Conservation (phyloP, 2,329 filamentous ascomycete genomes). For the Pochonia chlamydosporia region DNA sequence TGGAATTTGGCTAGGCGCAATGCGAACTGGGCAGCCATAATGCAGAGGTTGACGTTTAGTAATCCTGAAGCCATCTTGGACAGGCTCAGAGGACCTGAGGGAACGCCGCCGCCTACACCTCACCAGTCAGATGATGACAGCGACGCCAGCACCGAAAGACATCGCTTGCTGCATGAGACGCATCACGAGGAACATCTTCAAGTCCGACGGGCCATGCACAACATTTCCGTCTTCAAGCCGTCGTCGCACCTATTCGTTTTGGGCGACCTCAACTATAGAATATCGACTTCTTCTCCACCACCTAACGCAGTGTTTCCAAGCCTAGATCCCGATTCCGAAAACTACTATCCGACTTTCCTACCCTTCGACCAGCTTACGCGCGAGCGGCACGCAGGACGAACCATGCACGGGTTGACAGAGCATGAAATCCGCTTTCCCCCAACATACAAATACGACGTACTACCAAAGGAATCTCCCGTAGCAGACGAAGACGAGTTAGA, state of each 20-base stretch:
- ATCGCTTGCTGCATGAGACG: slow-evolving; percentile 27
- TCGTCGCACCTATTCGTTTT: slow-evolving; percentile 76
- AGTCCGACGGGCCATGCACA: slow-evolving; percentile 42
- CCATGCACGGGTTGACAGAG: slow-evolving; percentile 74
- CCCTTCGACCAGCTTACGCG: slow-evolving; percentile 71
- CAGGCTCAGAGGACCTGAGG: slow-evolving; percentile 8
- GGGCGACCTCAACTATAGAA: slow-evolving; percentile 94
- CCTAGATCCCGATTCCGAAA: slow-evolving; percentile 45
- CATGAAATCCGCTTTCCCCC: slow-evolving; percentile 73
- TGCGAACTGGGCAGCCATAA: slow-evolving; percentile 81
- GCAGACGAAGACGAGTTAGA: slow-evolving; percentile 22
- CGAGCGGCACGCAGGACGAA: slow-evolving; percentile 63
- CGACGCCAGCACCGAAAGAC: slow-evolving; percentile 21
- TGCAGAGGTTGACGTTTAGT: slow-evolving; percentile 71
- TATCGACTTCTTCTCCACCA: slow-evolving; percentile 59
- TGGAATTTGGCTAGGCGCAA: slow-evolving; percentile 70
- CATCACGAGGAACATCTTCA: slow-evolving; percentile 26
- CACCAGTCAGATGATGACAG: slow-evolving; percentile 11
- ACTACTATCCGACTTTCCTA: slow-evolving; percentile 64
- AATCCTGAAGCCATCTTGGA: slow-evolving; percentile 38
- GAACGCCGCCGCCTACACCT: slow-evolving; percentile 7
- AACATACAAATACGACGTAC: slow-evolving; percentile 80
- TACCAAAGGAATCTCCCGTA: slow-evolving; percentile 13
- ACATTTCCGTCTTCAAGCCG: slow-evolving; percentile 67
- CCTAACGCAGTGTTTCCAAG: slow-evolving; percentile 58